phyloP scores from a whole-genome alignment of 441 rosid species.

The Viola pubescens region DNA sequence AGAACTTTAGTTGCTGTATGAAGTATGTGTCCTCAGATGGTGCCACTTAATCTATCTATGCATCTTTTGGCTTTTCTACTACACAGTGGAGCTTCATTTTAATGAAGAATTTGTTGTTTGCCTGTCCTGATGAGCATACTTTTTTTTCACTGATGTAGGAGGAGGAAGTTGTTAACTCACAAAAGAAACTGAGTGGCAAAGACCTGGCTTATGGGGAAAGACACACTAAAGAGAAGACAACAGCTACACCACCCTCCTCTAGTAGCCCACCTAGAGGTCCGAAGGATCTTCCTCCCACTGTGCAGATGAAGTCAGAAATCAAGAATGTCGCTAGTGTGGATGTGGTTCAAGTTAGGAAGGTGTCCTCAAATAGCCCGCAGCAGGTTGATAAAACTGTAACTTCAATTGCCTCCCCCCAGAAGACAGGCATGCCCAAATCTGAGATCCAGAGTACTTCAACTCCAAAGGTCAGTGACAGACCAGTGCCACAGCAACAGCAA shows the following conservation, averaged over 20 bases:
- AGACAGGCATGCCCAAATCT: conserved; percentile 27
- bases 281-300: conserved; percentile 25
- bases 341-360: conserved; percentile 30
- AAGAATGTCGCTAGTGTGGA: conserved; percentile 33
- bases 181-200: conserved; percentile 32
- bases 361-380: conserved; percentile 32
- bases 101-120: background rate
- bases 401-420: conserved; percentile 28
- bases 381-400: conserved; percentile 36
- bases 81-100: background rate
- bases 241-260: conserved; percentile 40
- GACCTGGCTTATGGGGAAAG: conserved; percentile 49
- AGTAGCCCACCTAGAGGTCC: conserved; percentile 37
- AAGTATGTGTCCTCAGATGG: no score
- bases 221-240: conserved; percentile 43
- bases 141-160: conserved; percentile 22
- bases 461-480: conserved; percentile 40
- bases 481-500: conserved; percentile 22
- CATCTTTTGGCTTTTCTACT: background rate
- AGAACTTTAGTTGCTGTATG: no score
- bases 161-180: conserved; percentile 28
- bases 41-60: background rate
- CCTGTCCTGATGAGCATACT: conserved; percentile 2
- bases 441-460: conserved; percentile 38
- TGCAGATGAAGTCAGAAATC: conserved; percentile 40